These are phyloP conservation scores for Athelia psychrophila DNA, from an alignment of 1,284 basidiomycete genomes.

Conservation along the genomic window DNA sequence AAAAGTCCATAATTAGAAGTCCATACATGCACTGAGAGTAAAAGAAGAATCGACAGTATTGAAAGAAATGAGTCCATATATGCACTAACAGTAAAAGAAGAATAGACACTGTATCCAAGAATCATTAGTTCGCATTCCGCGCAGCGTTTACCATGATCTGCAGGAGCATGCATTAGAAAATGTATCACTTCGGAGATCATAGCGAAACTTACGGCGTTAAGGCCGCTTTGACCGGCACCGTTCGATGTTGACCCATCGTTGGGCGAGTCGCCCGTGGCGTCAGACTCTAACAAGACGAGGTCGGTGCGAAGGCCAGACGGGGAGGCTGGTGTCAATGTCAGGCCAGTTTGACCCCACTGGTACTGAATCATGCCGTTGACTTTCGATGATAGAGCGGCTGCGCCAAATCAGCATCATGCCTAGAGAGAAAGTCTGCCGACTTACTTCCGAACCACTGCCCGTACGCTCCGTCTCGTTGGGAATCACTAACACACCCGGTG, in stretches of 20 bases:
- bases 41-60: too few relatives aligned
- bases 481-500: conserved; percentile 46
- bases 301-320: conserved; percentile 34
- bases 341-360: conserved; percentile 55
- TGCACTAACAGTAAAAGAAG: too few relatives aligned
- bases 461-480: conserved; percentile 51
- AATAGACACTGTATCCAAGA: too few relatives aligned
- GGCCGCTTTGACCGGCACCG: not conserved
- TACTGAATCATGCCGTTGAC: conserved; percentile 55
- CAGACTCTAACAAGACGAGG: conserved; percentile 27
- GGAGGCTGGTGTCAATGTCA: conserved; percentile 41
- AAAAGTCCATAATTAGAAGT: too few relatives aligned
- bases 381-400: conserved; percentile 37
- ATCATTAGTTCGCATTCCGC: too few relatives aligned
- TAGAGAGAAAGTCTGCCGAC: not conserved
- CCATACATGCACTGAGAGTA: too few relatives aligned
- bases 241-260: conserved; percentile 58
- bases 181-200: too few relatives aligned
- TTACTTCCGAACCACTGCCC: conserved; percentile 46
- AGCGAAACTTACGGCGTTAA: too few relatives aligned
- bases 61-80: too few relatives aligned
- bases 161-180: too few relatives aligned
- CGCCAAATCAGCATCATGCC: conserved; percentile 1
- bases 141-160: too few relatives aligned
- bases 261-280: conserved; percentile 46